Base-by-base conservation (phyloP, 176 grass and related monocot genomes). In the Canna indica region DNA sequence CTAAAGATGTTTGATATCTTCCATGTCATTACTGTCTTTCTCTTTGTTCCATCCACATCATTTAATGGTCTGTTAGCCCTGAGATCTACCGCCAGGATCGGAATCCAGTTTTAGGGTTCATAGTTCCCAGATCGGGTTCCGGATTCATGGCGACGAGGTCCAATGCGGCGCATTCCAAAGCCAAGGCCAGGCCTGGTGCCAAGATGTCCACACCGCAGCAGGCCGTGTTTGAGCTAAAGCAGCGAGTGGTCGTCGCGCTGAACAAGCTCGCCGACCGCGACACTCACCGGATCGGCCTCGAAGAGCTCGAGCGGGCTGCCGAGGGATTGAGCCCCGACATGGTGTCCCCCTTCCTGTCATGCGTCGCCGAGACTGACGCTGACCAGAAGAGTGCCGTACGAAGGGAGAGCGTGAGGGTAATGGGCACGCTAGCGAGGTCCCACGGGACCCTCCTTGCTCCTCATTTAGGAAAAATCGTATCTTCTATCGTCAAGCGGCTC, bases 221-320 rank as follows among this genome's bases (percentile, higher is more conserved):
- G 52, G 75, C 52, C 0, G 57, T 83, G 18, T 93, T 99, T 64
- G 94, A 90, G 75, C 71, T 99, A 32, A 99, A 99, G 83, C 89
- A 93, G 69, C 88, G 68, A 71, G 73, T 93, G 59, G 74, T 88
- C 4, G 75, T 87, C 1, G 83, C 94, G 68, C 78, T 99, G 13
- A 93, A 99, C 79, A 99, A 99, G 84, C 85, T 99, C 24, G 85
- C 75, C 0, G 94, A 99, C 31, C 26, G 94, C 62, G 94, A 99
- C 84, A 93, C 89, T 1, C 88, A 99, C 54, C 94, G 90, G 78
- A 83, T 99, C 59, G 94, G 86, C 11, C 62, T 85, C 22, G 60
- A 73, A 44, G 94, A 93, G 77, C 84, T 99, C 14, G 81, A 99
- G 39, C 79, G 74, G 73, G 42, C 77, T 0, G 82, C 80, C 3